Percentiles rank a stretch among this genome's conserved stretches.
Evolutionary conservation across 2,329 filamentous ascomycete species (phyloP).

Genomic region (Mycosphaerella arachidis): DNA sequence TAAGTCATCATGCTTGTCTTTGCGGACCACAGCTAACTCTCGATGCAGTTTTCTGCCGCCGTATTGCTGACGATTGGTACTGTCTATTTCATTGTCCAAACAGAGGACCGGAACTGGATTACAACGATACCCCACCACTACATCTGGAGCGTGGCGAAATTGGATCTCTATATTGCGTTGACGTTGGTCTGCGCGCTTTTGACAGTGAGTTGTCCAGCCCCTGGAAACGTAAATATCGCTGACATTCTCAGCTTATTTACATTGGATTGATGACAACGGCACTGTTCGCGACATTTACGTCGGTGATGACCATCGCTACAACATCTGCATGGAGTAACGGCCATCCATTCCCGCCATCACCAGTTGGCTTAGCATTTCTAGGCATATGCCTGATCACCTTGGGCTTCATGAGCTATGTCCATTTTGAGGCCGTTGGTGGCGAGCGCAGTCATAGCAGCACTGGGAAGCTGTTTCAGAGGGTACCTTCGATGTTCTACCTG

Average conservation of each 20-base stretch:
- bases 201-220: slow-evolving; percentile 23
- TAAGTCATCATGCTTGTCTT: slow-evolving; percentile 8
- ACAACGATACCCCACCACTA: slow-evolving; percentile 35
- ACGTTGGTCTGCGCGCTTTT: slow-evolving; percentile 27
- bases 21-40: neutral
- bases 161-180: slow-evolving; percentile 27
- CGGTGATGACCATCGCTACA: slow-evolving; percentile 32
- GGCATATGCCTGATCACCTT: slow-evolving; percentile 25
- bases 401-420: slow-evolving; percentile 30
- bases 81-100: slow-evolving; percentile 34
- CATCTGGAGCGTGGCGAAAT: slow-evolving; percentile 33
- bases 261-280: slow-evolving; percentile 39
- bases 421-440: slow-evolving; percentile 18
- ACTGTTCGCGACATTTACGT: slow-evolving; percentile 37
- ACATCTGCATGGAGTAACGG: slow-evolving; percentile 32
- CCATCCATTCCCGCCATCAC: slow-evolving; percentile 29
- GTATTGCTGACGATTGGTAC: slow-evolving; percentile 35
- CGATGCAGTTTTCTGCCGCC: slow-evolving; percentile 30
- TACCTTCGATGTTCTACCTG: slow-evolving; percentile 33
- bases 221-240: neutral
- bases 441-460: neutral
- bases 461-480: slow-evolving; percentile 10
- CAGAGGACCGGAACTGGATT: slow-evolving; percentile 38
- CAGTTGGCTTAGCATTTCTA: slow-evolving; percentile 20
- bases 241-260: slow-evolving; percentile 36